Base-by-base conservation (phyloP, 345 rosid genomes). In the Corchorus capsularis region DNA sequence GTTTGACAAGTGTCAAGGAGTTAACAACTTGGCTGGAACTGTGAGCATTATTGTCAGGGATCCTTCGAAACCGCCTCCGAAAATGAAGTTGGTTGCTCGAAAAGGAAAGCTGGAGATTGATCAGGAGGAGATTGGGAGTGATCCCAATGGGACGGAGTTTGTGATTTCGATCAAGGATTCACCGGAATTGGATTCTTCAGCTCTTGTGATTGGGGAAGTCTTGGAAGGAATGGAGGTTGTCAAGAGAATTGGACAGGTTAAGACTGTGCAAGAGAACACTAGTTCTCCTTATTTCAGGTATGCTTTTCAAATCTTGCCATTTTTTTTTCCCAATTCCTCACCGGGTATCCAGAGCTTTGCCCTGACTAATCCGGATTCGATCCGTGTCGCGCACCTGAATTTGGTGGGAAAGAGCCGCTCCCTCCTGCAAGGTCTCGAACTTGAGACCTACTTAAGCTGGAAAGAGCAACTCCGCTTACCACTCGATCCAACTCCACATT, bases 221-320 rank as follows among this genome's bases (percentile, higher is more conserved):
- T 60, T 93, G 82, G 87, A 88, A 76, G 99, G 99, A 22, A 89
- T 88, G 89, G 88, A 83, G 64, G 93, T 88, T 66, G 97, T 82
- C 6, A 85, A 88, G 82, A 87, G 73, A 83, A 87, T 95, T 66
- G 87, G 89, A 49, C 74, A 79, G 57, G 94, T 91, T 17, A 93
- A 90, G 87, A 91, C 94, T 0, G 97, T 93, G 55, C 91, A 82
- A 63, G 99, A 94, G 55, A 94, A 92, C 66, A 92, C 93, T 5
- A 62, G 75, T 39, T 94, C 98, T 75, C 96, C 99, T 64, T 94
- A 93, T 82, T 94, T 94, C 90, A 90, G 90, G 99, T 93, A 27
- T 79, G 83, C 50, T 59, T 65, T 75, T 34, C 57, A 47, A 47
- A 27, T 47, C 19, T 6, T 56, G 47, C 22, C 22, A 19, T 8